These are phyloP conservation scores for Lachnellula occidentalis DNA, from an alignment of 2,329 filamentous ascomycete species.

Conservation along the genomic window DNA sequence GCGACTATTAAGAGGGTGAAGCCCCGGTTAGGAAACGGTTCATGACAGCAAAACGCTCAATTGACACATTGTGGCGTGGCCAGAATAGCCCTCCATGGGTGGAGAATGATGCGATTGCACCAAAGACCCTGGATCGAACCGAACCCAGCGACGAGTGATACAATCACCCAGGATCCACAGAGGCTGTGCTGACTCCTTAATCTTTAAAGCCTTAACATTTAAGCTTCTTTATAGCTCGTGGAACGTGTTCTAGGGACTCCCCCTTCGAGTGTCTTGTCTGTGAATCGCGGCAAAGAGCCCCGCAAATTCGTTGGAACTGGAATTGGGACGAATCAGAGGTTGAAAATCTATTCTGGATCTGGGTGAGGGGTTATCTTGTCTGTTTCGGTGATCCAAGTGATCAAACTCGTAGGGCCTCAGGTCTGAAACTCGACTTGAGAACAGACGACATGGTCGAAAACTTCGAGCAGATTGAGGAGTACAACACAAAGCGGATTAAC, in stretches of 20 bases:
- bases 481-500: neutral
- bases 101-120: neutral
- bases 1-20: neutral
- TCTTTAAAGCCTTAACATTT: slow-evolving; percentile 4
- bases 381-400: slow-evolving; percentile 4
- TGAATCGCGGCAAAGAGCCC: neutral
- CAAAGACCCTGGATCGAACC: neutral
- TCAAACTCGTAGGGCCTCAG: slow-evolving; percentile 17
- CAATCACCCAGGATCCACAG: slow-evolving; percentile 2
- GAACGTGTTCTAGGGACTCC: neutral
- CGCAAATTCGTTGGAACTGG: slow-evolving; percentile 1
- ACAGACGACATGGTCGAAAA: neutral
- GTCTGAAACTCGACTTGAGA: slow-evolving; percentile 12
- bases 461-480: neutral
- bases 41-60: neutral
- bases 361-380: neutral
- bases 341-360: neutral
- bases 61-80: neutral
- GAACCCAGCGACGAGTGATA: slow-evolving; percentile 4
- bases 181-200: slow-evolving; percentile 12
- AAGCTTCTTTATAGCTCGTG: neutral
- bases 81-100: neutral
- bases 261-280: neutral
- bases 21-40: neutral
- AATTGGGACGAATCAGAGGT: slow-evolving; percentile 12